Percentiles rank a stretch among this genome's conserved stretches.
phyloP scores from a whole-genome alignment of 371 early-diverging fungal species.

The Batrachochytrium dendrobatidis region DNA sequence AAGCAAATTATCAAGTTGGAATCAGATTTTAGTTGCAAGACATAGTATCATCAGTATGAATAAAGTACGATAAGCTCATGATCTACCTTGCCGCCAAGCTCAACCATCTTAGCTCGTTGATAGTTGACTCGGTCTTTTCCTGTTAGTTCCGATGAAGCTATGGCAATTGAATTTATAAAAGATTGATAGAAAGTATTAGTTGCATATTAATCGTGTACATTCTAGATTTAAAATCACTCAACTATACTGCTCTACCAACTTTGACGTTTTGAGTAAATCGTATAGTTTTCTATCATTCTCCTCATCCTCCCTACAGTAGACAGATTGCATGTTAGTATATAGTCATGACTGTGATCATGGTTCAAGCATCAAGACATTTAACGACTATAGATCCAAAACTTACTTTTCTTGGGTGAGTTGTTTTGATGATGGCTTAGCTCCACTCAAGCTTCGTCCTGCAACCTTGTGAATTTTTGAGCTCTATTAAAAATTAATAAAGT shows the following conservation, averaged over 20 bases:
- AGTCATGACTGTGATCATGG: not conserved
- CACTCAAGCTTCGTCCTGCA: not conserved
- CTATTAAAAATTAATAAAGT: constrained; percentile 1
- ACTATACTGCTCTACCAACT: constrained; percentile 43
- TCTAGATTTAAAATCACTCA: not conserved
- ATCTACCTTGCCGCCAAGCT: constrained; percentile 45
- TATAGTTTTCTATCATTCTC: constrained; percentile 39
- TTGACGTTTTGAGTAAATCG: constrained; percentile 35
- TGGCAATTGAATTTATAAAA: not conserved
- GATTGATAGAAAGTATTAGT: not conserved
- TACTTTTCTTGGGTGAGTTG: constrained; percentile 34
- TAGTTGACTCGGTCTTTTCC: constrained; percentile 43
- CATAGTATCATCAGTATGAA: not conserved
- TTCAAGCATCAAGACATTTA: not conserved
- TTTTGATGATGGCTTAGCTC: constrained; percentile 11
- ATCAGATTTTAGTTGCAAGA: constrained; percentile 12
- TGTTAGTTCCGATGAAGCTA: constrained; percentile 34
- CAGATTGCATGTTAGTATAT: not conserved
- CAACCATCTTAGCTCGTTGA: constrained; percentile 27
- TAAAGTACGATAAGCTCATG: no score
- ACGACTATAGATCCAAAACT: not conserved
- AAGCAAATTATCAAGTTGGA: not conserved
- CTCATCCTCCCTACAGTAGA: constrained; percentile 22
- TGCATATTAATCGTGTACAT: not conserved
- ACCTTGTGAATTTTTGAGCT: constrained; percentile 26